Evolutionary conservation across 495 filamentous ascomycete species (phyloP).

Genomic region (Neurospora sp.): DNA sequence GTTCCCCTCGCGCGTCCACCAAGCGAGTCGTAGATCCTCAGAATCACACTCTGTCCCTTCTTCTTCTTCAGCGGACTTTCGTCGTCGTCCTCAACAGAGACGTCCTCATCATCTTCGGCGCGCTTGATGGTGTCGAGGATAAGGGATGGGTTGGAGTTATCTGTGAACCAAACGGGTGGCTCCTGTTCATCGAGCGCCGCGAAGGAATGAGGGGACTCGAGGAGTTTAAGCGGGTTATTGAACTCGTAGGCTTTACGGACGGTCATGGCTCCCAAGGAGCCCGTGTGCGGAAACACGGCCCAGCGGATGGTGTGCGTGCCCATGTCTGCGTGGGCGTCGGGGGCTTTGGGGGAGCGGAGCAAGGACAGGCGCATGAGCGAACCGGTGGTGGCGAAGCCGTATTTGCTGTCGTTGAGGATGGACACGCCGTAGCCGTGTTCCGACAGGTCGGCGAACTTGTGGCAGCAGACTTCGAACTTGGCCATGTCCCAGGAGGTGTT

Average conservation of each 20-base stretch:
- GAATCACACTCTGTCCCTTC: constrained; percentile 65
- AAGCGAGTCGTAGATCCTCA: constrained; percentile 85
- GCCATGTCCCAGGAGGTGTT: constrained; percentile 99
- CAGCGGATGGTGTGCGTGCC: constrained; percentile 81
- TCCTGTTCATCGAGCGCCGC: constrained; percentile 25
- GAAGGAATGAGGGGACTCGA: constrained; percentile 19
- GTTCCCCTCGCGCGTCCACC: constrained; percentile 65
- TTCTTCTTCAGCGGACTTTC: constrained; percentile 40
- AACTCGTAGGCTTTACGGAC: constrained; percentile 81
- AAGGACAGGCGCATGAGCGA: constrained; percentile 86
- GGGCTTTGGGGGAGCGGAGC: constrained; percentile 87
- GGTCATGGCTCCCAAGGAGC: constrained; percentile 57
- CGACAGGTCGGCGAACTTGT: constrained; percentile 94
- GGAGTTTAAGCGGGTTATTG: constrained; percentile 67
- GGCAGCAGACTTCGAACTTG: constrained; percentile 97
- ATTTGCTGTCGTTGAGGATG: constrained; percentile 93
- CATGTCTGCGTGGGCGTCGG: constrained; percentile 96
- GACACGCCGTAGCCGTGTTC: constrained; percentile 88
- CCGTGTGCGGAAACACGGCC: constrained; percentile 80
- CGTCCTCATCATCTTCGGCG: constrained; percentile 90
- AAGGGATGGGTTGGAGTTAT: constrained; percentile 43
- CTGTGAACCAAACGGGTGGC: constrained; percentile 45
- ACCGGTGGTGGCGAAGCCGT: constrained; percentile 89
- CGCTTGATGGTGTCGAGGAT: constrained; percentile 81
- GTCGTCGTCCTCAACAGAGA: constrained; percentile 50